Percentiles rank a stretch among this genome's conserved stretches.
Conservation (phyloP, 2,329 filamentous ascomycete genomes). For the Lasiodiplodia sp. region DNA sequence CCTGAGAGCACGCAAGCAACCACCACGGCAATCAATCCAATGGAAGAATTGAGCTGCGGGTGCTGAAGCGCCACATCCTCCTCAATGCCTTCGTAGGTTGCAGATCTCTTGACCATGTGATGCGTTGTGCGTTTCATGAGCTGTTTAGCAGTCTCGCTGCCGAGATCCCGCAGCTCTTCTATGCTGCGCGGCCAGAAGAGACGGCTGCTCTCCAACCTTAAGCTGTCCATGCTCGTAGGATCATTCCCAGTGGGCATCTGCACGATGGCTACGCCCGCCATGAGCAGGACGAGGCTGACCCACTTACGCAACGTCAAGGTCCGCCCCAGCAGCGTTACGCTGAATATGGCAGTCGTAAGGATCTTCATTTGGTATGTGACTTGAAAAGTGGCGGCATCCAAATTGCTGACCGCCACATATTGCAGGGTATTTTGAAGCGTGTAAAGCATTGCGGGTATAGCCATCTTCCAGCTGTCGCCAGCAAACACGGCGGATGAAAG, state of each 20-base stretch:
- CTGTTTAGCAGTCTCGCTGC: slow-evolving; percentile 57
- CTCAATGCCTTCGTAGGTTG: slow-evolving; percentile 89
- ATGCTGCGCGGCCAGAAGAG: slow-evolving; percentile 79
- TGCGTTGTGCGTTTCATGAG: slow-evolving; percentile 56
- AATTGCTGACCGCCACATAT: slow-evolving; percentile 88
- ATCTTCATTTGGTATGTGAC: slow-evolving; percentile 96
- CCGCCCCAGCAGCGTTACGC: slow-evolving; percentile 76
- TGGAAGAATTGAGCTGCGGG: slow-evolving; percentile 74
- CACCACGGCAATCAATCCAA: slow-evolving; percentile 81
- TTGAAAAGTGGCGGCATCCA: slow-evolving; percentile 93
- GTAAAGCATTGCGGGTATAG: slow-evolving; percentile 86
- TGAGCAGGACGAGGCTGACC: slow-evolving; percentile 79
- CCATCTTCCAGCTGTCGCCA: slow-evolving; percentile 93
- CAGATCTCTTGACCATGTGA: slow-evolving; percentile 64
- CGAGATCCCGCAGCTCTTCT: slow-evolving; percentile 75
- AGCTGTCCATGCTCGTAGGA: slow-evolving; percentile 61
- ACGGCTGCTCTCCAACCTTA: slow-evolving; percentile 65
- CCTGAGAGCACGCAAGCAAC: slow-evolving; percentile 82
- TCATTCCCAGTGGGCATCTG: slow-evolving; percentile 73
- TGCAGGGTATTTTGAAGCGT: slow-evolving; percentile 93
- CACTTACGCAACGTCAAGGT: slow-evolving; percentile 77
- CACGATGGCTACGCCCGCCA: slow-evolving; percentile 83
- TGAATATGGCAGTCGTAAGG: slow-evolving; percentile 87
- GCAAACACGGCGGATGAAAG: slow-evolving; percentile 84
- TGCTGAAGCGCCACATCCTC: slow-evolving; percentile 62